Percentiles rank a stretch among this genome's conserved stretches.
Evolutionary conservation across 2,329 filamentous ascomycete genomes (phyloP).

Genomic region (Monosporascus ibericus): DNA sequence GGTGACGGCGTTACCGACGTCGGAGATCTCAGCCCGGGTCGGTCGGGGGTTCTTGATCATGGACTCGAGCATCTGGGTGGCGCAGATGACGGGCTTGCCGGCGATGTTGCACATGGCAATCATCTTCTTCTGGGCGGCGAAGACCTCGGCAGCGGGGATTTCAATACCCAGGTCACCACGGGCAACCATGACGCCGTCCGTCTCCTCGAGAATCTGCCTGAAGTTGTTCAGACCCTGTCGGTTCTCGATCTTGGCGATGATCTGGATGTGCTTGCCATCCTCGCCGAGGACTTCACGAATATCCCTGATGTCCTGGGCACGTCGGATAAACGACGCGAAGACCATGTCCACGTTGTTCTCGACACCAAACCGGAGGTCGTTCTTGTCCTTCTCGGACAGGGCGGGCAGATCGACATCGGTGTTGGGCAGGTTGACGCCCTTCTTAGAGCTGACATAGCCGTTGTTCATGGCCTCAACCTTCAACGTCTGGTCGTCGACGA

Average conservation of each 20-base stretch:
- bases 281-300: slow-evolving; percentile 89
- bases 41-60: slow-evolving; percentile 99
- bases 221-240: slow-evolving; percentile 99
- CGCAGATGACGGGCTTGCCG: slow-evolving; percentile 97
- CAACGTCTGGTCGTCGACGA: slow-evolving; percentile 85
- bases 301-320: slow-evolving; percentile 81
- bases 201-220: slow-evolving; percentile 89
- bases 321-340: slow-evolving; percentile 97
- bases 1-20: slow-evolving; percentile 95
- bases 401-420: slow-evolving; percentile 97
- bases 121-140: slow-evolving; percentile 99
- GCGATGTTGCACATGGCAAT: slow-evolving; percentile 99
- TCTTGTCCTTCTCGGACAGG: slow-evolving; percentile 96
- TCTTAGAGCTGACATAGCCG: slow-evolving; percentile 96
- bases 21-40: slow-evolving; percentile 95
- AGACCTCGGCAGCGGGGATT: slow-evolving; percentile 96
- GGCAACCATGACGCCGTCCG: slow-evolving; percentile 99
- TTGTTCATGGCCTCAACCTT: slow-evolving; percentile 89
- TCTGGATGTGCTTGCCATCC: slow-evolving; percentile 93
- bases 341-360: slow-evolving; percentile 99
- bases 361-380: slow-evolving; percentile 88
- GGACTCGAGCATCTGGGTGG: slow-evolving; percentile 98
- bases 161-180: slow-evolving; percentile 98
- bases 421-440: slow-evolving; percentile 98
- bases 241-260: slow-evolving; percentile 99